phyloP scores from a whole-genome alignment of 768 basidiomycete genomes.

The Arthromyces matolae region DNA sequence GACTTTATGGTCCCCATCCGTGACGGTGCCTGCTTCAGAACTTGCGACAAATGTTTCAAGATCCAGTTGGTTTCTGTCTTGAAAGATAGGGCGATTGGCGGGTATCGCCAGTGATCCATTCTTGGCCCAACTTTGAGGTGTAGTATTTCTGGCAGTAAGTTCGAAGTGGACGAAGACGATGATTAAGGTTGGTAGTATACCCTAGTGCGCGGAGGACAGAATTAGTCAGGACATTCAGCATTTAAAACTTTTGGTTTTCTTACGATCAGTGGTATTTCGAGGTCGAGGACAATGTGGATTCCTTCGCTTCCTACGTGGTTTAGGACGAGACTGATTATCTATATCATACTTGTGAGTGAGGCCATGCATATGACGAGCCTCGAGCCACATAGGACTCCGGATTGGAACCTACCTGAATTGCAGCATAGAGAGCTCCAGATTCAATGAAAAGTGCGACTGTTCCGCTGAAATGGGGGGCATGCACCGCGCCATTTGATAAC shows the following conservation, averaged over 20 bases:
- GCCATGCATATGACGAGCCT: too few relatives aligned
- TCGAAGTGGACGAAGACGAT: constrained; percentile 18
- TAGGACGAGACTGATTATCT: constrained; percentile 14
- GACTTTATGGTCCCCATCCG: neutral
- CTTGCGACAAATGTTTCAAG: constrained; percentile 4
- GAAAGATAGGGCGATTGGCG: neutral
- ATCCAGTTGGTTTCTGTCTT: constrained; percentile 3
- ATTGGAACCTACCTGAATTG: constrained; percentile 5
- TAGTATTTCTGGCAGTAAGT: constrained; percentile 1
- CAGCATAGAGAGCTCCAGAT: constrained; percentile 10
- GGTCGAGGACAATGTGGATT: constrained; percentile 13
- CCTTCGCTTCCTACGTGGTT: constrained; percentile 10
- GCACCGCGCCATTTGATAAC: neutral
- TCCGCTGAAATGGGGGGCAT: constrained; percentile 1
- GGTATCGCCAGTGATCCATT: neutral
- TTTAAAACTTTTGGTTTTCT: neutral
- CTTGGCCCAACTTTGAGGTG: too few relatives aligned
- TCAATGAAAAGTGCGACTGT: constrained; percentile 14
- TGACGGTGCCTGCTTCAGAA: neutral
- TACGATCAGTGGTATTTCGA: constrained; percentile 15
- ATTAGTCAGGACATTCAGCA: neutral
- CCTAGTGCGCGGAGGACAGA: constrained; percentile 3
- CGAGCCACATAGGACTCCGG: too few relatives aligned
- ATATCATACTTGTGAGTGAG: too few relatives aligned
- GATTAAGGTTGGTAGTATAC: constrained; percentile 17